phyloP scores from a whole-genome alignment of 2,329 filamentous ascomycete species.

The Penicillium sp. region DNA sequence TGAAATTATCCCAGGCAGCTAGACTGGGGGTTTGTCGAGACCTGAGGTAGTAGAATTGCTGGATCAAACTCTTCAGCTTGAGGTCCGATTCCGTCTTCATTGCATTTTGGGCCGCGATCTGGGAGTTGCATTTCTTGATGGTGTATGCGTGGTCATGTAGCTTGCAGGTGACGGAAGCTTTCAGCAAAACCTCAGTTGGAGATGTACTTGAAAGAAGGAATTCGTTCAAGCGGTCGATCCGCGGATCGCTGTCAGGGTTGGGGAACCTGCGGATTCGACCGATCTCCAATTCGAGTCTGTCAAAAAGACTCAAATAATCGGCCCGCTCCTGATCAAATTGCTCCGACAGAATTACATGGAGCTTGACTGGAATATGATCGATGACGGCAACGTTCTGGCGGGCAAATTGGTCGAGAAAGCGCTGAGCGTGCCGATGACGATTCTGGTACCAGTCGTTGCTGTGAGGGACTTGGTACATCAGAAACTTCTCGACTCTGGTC shows the following conservation, averaged over 20 bases:
- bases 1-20: not conserved
- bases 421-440: conserved; percentile 55
- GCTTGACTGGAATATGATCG: conserved; percentile 46
- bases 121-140: not conserved
- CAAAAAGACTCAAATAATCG: not conserved
- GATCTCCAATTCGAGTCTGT: not conserved
- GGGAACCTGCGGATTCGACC: not conserved
- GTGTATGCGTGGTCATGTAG: not conserved
- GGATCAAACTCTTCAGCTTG: not conserved
- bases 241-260: not conserved
- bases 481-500: conserved; percentile 56
- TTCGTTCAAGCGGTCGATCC: not conserved
- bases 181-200: not conserved
- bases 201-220: not conserved
- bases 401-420: conserved; percentile 57
- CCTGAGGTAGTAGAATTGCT: not conserved
- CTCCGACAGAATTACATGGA: conserved; percentile 46
- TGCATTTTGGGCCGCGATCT: not conserved
- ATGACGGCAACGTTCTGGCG: conserved; percentile 49
- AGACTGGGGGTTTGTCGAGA: not conserved
- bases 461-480: conserved; percentile 51
- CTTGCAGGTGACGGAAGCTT: not conserved
- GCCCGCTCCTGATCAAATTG: conserved; percentile 49
- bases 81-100: not conserved
- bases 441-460: conserved; percentile 55